A percentile compares a stretch with the other conserved stretches of the same genome.
Conservation (phyloP, 106 monocot genomes). For the Dendrobium huoshanense region DNA sequence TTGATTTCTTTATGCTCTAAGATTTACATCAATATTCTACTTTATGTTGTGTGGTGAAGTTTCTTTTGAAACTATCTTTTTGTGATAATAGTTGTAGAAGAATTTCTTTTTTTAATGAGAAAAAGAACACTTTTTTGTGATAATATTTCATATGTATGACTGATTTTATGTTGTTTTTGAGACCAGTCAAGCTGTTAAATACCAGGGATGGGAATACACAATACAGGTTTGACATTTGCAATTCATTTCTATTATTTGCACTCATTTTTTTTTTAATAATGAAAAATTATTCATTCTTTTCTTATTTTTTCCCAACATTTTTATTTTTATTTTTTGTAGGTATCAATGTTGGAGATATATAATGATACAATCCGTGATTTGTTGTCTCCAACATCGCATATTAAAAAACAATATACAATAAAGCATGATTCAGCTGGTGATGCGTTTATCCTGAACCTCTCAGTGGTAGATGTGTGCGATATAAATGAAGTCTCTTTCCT, state of each 20-base stretch:
- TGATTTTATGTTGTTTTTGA: background rate
- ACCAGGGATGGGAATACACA: slow-evolving; percentile 79
- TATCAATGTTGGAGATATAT: slow-evolving; percentile 92
- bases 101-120: too few relatives aligned
- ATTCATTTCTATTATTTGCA: background rate
- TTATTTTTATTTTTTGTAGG: slow-evolving; percentile 23
- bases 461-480: slow-evolving; percentile 79
- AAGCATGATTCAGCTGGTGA: slow-evolving; percentile 77
- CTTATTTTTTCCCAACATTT: background rate
- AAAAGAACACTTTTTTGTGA: too few relatives aligned
- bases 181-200: slow-evolving; percentile 46
- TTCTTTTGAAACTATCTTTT: too few relatives aligned
- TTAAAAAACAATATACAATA: slow-evolving; percentile 57
- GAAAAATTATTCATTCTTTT: background rate
- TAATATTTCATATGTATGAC: too few relatives aligned
- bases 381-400: slow-evolving; percentile 24
- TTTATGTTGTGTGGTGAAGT: too few relatives aligned
- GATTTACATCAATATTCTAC: too few relatives aligned
- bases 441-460: slow-evolving; percentile 64
- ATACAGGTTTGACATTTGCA: slow-evolving; percentile 57
- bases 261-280: background rate
- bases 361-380: slow-evolving; percentile 90
- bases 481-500: slow-evolving; percentile 61
- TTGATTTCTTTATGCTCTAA: too few relatives aligned
- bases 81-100: too few relatives aligned